Conservation (phyloP, 495 filamentous ascomycete genomes). For the Cercophora sp. region DNA sequence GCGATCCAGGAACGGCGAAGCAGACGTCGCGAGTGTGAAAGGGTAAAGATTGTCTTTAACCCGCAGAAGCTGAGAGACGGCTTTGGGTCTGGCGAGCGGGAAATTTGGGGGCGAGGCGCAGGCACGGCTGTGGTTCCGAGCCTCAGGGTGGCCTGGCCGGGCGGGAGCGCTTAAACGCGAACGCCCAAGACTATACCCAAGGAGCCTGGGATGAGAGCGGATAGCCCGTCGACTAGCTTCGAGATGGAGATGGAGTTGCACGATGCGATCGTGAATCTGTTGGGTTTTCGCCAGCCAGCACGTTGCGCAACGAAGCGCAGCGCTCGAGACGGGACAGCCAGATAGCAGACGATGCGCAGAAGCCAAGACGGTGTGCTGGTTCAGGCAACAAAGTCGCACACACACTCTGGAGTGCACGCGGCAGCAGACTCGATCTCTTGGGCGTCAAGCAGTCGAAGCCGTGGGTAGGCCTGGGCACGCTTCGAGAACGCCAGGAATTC, state of each 20-base stretch:
- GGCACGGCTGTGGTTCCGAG: conserved; percentile 23
- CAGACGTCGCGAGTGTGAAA: conserved; percentile 8
- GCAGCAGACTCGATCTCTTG: background rate
- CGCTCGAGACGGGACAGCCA: too few relatives aligned
- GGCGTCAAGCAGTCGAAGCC: background rate
- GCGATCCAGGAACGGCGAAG: conserved; percentile 10
- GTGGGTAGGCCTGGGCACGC: background rate
- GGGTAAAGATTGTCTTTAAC: conserved; percentile 10
- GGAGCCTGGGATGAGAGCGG: too few relatives aligned
- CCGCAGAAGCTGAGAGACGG: conserved; percentile 12
- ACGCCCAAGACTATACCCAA: too few relatives aligned
- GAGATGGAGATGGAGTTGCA: too few relatives aligned
- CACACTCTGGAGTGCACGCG: too few relatives aligned
- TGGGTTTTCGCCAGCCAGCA: too few relatives aligned
- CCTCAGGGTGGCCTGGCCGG: conserved; percentile 10
- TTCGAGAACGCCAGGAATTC: background rate
- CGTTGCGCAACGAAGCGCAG: too few relatives aligned
- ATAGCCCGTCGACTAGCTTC: background rate
- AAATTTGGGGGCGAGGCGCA: conserved; percentile 26
- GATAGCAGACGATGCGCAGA: too few relatives aligned
- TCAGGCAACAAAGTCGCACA: too few relatives aligned
- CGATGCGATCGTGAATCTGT: too few relatives aligned
- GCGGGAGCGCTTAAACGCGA: conserved; percentile 15
- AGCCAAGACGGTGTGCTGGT: too few relatives aligned
- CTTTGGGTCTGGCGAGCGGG: conserved; percentile 8